These are phyloP conservation scores for Yarrowia sp. DNA, from an alignment of 805 yeast species.

Conservation along the genomic window DNA sequence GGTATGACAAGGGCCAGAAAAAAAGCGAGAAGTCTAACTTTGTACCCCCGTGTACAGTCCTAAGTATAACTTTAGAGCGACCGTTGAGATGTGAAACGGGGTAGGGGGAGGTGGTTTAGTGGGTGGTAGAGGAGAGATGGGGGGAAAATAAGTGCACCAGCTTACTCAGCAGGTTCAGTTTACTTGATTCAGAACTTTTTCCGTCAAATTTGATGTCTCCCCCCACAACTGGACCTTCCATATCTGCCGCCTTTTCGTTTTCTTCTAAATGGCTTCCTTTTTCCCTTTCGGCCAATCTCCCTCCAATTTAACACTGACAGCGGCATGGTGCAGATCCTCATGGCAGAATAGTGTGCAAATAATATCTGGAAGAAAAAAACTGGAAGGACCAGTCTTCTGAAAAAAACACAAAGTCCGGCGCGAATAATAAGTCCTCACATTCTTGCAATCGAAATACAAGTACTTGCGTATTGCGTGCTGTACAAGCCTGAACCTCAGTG, in stretches of 20 bases:
- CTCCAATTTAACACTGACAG: slow-evolving; percentile 1
- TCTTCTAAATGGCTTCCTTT: background rate
- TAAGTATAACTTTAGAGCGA: background rate
- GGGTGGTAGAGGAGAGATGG: too few species aligned
- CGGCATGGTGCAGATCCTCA: slow-evolving; percentile 15
- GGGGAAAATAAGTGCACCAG: too few species aligned
- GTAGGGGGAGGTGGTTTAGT: too few species aligned
- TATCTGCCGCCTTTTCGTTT: too few species aligned
- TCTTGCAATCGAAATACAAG: background rate
- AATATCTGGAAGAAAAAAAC: slow-evolving; percentile 6
- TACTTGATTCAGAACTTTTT: too few species aligned
- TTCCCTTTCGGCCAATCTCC: slow-evolving; percentile 8
- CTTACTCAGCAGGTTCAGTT: too few species aligned
- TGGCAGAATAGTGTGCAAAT: background rate
- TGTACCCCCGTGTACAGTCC: background rate
- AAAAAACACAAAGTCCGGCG: too few species aligned
- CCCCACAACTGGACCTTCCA: too few species aligned
- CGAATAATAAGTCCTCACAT: too few species aligned
- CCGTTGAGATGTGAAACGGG: slow-evolving; percentile 20
- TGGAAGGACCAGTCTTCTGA: too few species aligned
- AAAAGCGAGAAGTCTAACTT: slow-evolving; percentile 9
- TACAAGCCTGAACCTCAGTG: too few species aligned
- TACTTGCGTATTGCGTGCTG: background rate
- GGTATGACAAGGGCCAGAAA: slow-evolving; percentile 11
- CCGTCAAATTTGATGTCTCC: too few species aligned